Conservation (phyloP, 2,329 filamentous ascomycete species). For the Anthostomella pinea region DNA sequence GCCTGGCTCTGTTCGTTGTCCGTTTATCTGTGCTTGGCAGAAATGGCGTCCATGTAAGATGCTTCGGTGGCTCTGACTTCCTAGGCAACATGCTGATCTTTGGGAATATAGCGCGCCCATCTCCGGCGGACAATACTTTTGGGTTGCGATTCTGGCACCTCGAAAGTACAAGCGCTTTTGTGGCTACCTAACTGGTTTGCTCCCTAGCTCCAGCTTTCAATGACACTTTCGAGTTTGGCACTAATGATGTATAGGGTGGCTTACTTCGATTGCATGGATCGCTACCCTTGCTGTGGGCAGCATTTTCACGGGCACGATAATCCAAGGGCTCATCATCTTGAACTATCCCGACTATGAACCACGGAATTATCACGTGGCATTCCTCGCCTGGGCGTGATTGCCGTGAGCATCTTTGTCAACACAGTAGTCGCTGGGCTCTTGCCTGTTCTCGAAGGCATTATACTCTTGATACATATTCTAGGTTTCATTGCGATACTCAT, state of each 20-base stretch:
- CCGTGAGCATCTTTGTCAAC: conserved; percentile 15
- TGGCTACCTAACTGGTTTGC: conserved; percentile 18
- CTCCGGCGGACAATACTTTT: conserved; percentile 18
- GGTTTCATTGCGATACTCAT: conserved; percentile 18
- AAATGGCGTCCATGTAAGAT: conserved; percentile 21
- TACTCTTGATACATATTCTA: conserved; percentile 17
- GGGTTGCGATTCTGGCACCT: conserved; percentile 18
- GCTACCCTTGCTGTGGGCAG: conserved; percentile 13
- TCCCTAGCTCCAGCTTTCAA: neutral
- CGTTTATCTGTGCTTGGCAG: conserved; percentile 16
- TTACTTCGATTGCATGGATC: conserved; percentile 18
- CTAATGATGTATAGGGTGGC: conserved; percentile 14
- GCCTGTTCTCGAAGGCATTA: conserved; percentile 13
- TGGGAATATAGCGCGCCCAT: conserved; percentile 14
- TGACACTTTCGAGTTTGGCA: neutral
- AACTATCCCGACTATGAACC: conserved; percentile 14
- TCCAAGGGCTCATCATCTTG: conserved; percentile 19
- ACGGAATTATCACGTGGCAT: conserved; percentile 10
- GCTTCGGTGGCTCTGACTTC: neutral
- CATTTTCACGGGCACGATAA: conserved; percentile 17
- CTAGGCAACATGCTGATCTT: conserved; percentile 2
- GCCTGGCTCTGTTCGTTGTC: conserved; percentile 18
- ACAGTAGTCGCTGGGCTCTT: conserved; percentile 12
- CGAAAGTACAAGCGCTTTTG: conserved; percentile 16
- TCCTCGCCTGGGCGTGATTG: conserved; percentile 18